A percentile compares a stretch with the other conserved stretches of the same genome.
These are phyloP conservation scores for Calendula officinalis DNA, from an alignment of 129 eudicot species.

Conservation along the genomic window DNA sequence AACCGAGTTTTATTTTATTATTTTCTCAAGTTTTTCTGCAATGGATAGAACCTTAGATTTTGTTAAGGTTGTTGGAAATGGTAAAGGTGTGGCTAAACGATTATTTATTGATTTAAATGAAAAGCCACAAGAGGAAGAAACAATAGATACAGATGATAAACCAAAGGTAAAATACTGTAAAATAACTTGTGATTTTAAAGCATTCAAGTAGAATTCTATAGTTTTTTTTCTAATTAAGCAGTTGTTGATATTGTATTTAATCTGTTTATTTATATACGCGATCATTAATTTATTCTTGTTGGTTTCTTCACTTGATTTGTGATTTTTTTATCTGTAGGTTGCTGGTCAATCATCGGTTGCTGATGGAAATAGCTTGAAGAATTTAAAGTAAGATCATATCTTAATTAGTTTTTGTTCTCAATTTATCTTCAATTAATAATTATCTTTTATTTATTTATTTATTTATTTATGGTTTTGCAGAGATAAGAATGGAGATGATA, in stretches of 20 bases:
- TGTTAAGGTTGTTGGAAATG: conserved; percentile 20
- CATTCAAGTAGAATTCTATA: conserved; percentile 1
- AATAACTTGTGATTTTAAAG: conserved; percentile 8
- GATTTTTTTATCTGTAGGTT: conserved; percentile 28
- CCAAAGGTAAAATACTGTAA: conserved; percentile 13
- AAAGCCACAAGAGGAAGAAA: conserved; percentile 36
- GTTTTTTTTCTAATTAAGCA: conserved; percentile 8
- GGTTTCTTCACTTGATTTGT: conserved; percentile 6
- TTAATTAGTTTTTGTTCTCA: conserved; percentile 11
- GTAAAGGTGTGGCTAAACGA: conserved; percentile 29
- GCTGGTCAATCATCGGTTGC: conserved; percentile 36
- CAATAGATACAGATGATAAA: conserved; percentile 18
- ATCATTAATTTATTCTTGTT: conserved; percentile 6
- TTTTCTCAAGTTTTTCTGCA: conserved; percentile 7
- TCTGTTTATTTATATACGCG: neutral
- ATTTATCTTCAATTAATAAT: neutral
- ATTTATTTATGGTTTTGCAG: conserved; percentile 31
- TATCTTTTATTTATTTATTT: conserved; percentile 8
- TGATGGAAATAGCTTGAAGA: conserved; percentile 41
- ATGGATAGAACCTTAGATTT: conserved; percentile 25
- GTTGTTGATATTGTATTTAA: neutral
- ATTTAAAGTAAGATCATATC: conserved; percentile 35
- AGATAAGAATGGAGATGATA: conserved; percentile 51
- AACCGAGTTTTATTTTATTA: conserved; percentile 9
- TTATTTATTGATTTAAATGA: conserved; percentile 34